Percentiles rank a stretch among this genome's conserved stretches.
These are phyloP conservation scores for Yueomyces sp. DNA, from an alignment of 805 yeast species.

Conservation along the genomic window DNA sequence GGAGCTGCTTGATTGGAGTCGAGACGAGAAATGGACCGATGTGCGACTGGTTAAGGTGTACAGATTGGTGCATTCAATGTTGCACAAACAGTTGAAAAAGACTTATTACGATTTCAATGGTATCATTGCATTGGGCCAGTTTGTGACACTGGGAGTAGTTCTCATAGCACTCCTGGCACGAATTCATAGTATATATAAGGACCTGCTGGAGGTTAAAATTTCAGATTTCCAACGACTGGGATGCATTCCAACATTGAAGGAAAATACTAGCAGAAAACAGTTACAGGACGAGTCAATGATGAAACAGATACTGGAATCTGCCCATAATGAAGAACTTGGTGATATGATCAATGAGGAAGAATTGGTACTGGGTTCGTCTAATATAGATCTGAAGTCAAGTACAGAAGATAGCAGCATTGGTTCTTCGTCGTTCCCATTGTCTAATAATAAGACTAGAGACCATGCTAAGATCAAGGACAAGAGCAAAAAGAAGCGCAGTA, in stretches of 20 bases:
- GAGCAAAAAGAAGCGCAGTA: conserved; percentile 28
- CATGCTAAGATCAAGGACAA: conserved; percentile 3
- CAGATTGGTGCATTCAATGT: conserved; percentile 17
- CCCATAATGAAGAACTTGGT: conserved; percentile 2
- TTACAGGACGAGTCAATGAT: conserved; percentile 5
- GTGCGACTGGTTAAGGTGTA: conserved; percentile 5
- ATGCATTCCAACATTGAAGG: not conserved
- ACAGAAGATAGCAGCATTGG: no score
- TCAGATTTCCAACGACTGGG: not conserved
- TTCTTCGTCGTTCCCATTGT: no score
- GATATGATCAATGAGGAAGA: conserved; percentile 1
- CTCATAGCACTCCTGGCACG: conserved; percentile 44
- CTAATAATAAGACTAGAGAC: no score
- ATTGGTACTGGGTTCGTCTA: no score
- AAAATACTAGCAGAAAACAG: not conserved
- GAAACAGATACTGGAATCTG: not conserved
- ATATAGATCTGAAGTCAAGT: no score
- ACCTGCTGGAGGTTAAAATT: conserved; percentile 7
- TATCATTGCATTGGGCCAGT: conserved; percentile 64
- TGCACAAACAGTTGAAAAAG: conserved; percentile 27
- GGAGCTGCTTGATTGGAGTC: conserved; percentile 1
- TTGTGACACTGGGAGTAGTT: conserved; percentile 58
- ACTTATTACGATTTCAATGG: conserved; percentile 53
- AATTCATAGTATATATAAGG: conserved; percentile 21
- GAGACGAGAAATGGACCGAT: conserved; percentile 3